Conservation (phyloP, 202 grass and related monocot genomes). For the Carex arenaria region DNA sequence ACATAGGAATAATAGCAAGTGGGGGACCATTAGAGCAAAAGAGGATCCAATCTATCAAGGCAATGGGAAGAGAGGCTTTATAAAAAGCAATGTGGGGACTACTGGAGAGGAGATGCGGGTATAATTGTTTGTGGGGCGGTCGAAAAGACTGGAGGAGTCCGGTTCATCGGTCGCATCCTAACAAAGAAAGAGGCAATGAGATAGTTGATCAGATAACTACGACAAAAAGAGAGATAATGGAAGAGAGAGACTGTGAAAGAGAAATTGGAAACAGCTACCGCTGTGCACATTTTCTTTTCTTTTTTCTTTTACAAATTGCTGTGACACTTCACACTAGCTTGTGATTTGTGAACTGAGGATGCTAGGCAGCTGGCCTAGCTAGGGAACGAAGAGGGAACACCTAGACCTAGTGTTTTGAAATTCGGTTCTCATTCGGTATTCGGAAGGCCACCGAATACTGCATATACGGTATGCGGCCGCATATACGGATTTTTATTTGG, state of each 20-base stretch:
- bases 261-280: neutral
- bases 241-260: conserved; percentile 2
- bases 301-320: neutral
- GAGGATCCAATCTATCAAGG: neutral
- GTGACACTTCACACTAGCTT: no score
- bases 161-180: neutral
- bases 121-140: conserved; percentile 20
- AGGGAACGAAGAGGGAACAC: neutral
- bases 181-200: neutral
- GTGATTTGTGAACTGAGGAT: no score
- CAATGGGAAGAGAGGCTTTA: neutral
- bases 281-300: neutral
- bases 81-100: neutral
- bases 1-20: no score
- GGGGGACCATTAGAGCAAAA: neutral
- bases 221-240: conserved; percentile 13
- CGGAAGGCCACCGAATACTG: no score
- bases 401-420: no score
- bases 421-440: no score
- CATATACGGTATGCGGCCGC: no score
- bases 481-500: no score
- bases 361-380: no score
- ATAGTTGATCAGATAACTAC: conserved; percentile 17
- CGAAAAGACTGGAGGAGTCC: conserved; percentile 15
- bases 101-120: conserved; percentile 13